These are phyloP conservation scores for Taiozyma sp. DNA, from an alignment of 1,139 yeast genomes.

Conservation along the genomic window DNA sequence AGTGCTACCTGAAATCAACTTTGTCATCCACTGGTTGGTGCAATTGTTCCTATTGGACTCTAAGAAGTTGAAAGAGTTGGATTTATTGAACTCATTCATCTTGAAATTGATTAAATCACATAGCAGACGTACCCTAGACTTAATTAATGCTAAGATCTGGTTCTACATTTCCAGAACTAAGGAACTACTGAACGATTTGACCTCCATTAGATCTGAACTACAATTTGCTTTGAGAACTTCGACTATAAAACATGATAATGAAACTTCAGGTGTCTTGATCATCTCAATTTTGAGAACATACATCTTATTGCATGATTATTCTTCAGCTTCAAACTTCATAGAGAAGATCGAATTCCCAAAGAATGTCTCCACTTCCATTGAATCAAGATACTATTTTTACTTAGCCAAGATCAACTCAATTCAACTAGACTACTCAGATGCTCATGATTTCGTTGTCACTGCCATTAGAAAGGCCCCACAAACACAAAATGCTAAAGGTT, in stretches of 20 bases:
- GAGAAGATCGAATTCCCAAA: conserved; percentile 88
- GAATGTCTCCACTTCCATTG: conserved; percentile 80
- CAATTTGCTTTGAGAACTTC: conserved; percentile 81
- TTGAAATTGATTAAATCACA: conserved; percentile 55
- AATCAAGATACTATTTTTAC: conserved; percentile 89
- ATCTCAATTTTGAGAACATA: conserved; percentile 82
- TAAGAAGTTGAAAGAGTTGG: conserved; percentile 44
- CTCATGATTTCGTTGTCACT: conserved; percentile 84
- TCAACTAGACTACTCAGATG: conserved; percentile 88
- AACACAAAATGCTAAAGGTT: conserved; percentile 79
- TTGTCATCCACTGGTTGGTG: conserved; percentile 72
- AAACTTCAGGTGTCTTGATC: conserved; percentile 83
- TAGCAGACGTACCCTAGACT: conserved; percentile 82
- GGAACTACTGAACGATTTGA: conserved; percentile 59
- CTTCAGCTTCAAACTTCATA: conserved; percentile 85
- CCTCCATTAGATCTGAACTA: conserved; percentile 64
- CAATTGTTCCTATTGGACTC: conserved; percentile 74
- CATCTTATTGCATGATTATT: conserved; percentile 72
- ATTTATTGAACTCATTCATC: conserved; percentile 46
- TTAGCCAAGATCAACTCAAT: conserved; percentile 86
- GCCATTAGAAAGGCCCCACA: conserved; percentile 98
- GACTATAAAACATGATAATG: conserved; percentile 86
- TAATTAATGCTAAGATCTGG: conserved; percentile 89
- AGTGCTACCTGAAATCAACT: conserved; percentile 73
- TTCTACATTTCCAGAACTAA: conserved; percentile 80